Evolutionary conservation across 164 flowering plant genomes (phyloP).

Genomic region (Kingdonia uniflora): DNA sequence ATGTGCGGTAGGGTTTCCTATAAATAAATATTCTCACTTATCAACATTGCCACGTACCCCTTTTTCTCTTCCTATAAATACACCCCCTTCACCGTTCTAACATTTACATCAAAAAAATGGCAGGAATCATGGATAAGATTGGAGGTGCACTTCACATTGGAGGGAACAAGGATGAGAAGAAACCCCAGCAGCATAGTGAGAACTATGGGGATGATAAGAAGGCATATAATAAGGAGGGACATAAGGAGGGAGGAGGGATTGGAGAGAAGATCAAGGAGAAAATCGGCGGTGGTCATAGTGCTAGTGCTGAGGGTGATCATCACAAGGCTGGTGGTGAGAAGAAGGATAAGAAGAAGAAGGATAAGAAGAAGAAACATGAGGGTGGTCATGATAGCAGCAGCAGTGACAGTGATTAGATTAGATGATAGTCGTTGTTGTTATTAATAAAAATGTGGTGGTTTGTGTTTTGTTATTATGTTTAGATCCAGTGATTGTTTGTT

Average conservation of each 20-base stretch:
- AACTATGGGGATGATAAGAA: neutral
- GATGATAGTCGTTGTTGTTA: neutral
- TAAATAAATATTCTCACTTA: no score
- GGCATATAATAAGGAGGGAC: neutral
- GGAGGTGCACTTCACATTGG: slow-evolving; percentile 2
- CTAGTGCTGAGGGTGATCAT: neutral
- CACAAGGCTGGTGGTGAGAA: neutral
- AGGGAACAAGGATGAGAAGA: slow-evolving; percentile 2
- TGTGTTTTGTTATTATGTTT: no score
- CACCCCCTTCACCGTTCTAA: neutral
- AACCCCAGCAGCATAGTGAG: neutral
- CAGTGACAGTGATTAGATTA: slow-evolving; percentile 3
- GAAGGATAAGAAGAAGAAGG: slow-evolving; percentile 1
- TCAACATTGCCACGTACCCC: no score
- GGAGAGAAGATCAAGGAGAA: neutral
- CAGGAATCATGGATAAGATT: slow-evolving; percentile 6
- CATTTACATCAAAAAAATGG: slow-evolving; percentile 6
- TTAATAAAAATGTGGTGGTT: no score
- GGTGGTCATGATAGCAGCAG: neutral
- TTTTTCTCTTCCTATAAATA: neutral
- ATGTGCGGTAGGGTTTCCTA: no score
- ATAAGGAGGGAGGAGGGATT: neutral
- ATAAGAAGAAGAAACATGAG: slow-evolving; percentile 1
- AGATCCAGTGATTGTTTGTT: no score
- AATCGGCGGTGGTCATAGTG: neutral